Evolutionary conservation across 1,139 yeast species (phyloP).

Genomic region (Fermentozyma sake): DNA sequence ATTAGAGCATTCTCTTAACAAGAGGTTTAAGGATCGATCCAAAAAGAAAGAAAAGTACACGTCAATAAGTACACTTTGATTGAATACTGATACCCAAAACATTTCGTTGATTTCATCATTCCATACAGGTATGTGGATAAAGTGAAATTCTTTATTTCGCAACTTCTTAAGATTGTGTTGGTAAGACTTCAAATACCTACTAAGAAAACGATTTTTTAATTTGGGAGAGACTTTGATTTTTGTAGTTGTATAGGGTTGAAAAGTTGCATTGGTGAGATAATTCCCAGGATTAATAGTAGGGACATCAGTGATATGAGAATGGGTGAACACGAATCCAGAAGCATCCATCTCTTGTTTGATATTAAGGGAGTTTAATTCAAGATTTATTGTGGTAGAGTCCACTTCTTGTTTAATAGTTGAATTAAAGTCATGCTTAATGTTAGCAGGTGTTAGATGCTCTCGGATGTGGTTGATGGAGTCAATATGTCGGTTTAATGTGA

Average conservation of each 20-base stretch:
- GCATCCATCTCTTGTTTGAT: too few relatives aligned
- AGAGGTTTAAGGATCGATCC: conserved; percentile 34
- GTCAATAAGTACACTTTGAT: conserved; percentile 21
- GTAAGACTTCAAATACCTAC: conserved; percentile 11
- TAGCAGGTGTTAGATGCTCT: too few relatives aligned
- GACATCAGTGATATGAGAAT: too few relatives aligned
- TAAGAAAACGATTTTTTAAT: conserved; percentile 14
- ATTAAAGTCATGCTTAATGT: too few relatives aligned
- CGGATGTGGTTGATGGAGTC: conserved; percentile 7
- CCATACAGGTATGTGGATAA: conserved; percentile 27
- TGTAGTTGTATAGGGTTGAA: conserved; percentile 6
- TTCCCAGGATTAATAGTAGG: conserved; percentile 8
- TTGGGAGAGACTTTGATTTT: conserved; percentile 8
- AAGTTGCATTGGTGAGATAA: conserved; percentile 12
- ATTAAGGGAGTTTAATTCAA: too few relatives aligned
- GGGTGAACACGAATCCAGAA: too few relatives aligned
- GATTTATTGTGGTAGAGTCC: too few relatives aligned
- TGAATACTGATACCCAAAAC: conserved; percentile 29
- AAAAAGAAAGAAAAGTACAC: conserved; percentile 33
- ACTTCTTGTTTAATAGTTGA: too few relatives aligned
- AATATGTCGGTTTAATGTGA: conserved; percentile 8
- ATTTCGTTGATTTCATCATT: conserved; percentile 12
- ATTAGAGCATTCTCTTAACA: conserved; percentile 24
- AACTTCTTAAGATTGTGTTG: conserved; percentile 12
- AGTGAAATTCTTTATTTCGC: conserved; percentile 12